Evolutionary conservation across 2,329 filamentous ascomycete species (phyloP).

Genomic region (Botrytis deweyae): DNA sequence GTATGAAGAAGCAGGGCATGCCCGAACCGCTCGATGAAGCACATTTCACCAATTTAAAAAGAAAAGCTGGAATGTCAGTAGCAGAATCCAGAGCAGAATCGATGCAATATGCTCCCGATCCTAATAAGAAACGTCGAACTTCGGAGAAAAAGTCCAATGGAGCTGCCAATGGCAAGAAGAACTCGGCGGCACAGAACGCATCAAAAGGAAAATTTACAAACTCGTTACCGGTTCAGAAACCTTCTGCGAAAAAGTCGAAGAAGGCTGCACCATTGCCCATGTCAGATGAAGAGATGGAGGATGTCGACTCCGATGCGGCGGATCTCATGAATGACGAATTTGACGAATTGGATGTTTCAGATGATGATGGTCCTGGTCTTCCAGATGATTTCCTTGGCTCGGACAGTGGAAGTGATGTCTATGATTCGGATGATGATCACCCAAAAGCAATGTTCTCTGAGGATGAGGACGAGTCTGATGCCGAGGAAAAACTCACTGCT

Average conservation of each 20-base stretch:
- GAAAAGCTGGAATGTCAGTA: slow-evolving; percentile 74
- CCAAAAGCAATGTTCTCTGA: slow-evolving; percentile 84
- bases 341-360: slow-evolving; percentile 40
- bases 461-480: slow-evolving; percentile 85
- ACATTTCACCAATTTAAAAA: slow-evolving; percentile 75
- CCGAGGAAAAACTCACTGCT: slow-evolving; percentile 86
- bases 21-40: slow-evolving; percentile 81
- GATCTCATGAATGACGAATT: slow-evolving; percentile 48
- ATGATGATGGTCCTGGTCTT: slow-evolving; percentile 41
- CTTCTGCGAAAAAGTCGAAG: slow-evolving; percentile 41
- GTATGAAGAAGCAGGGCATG: slow-evolving; percentile 93
- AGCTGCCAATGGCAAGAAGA: slow-evolving; percentile 33
- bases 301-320: slow-evolving; percentile 49
- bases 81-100: slow-evolving; percentile 54
- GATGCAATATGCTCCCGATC: slow-evolving; percentile 39
- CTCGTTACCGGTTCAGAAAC: slow-evolving; percentile 38
- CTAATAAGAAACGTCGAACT: slow-evolving; percentile 61
- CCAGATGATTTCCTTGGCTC: slow-evolving; percentile 59
- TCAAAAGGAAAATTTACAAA: slow-evolving; percentile 42
- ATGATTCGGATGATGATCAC: slow-evolving; percentile 54
- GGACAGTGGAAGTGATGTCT: slow-evolving; percentile 40
- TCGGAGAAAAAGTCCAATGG: slow-evolving; percentile 38
- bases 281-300: slow-evolving; percentile 43
- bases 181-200: slow-evolving; percentile 35
- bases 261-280: slow-evolving; percentile 42